phyloP scores from a whole-genome alignment of 768 basidiomycete species.

The Tylopilus rubrobrunneus region DNA sequence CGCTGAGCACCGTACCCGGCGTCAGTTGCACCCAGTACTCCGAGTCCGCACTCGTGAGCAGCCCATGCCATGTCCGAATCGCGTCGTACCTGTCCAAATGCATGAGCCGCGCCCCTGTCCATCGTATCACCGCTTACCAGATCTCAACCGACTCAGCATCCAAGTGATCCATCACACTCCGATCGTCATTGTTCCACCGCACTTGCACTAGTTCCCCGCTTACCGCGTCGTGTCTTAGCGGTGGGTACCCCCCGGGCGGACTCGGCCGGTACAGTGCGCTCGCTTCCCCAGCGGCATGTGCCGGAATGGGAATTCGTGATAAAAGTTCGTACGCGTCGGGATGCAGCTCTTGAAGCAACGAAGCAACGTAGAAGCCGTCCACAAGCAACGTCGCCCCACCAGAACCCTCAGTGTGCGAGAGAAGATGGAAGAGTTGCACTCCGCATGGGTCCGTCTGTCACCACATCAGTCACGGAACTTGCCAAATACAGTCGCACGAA shows the following conservation, averaged over 20 bases:
- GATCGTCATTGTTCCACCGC: constrained; percentile 93
- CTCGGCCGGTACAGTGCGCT: constrained; percentile 52
- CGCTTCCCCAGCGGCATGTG: constrained; percentile 86
- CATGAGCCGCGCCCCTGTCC: background rate
- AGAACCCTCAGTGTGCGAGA: constrained; percentile 74
- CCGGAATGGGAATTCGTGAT: constrained; percentile 62
- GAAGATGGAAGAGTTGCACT: constrained; percentile 93
- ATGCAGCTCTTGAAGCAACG: constrained; percentile 66
- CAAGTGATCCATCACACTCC: constrained; percentile 72
- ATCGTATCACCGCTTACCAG: constrained; percentile 45
- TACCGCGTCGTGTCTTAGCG: constrained; percentile 60
- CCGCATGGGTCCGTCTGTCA: constrained; percentile 87
- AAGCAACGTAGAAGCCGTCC: constrained; percentile 92
- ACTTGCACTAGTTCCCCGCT: constrained; percentile 69
- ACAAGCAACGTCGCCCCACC: constrained; percentile 92
- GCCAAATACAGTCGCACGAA: constrained; percentile 11
- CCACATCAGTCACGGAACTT: constrained; percentile 11
- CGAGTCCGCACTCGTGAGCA: constrained; percentile 74
- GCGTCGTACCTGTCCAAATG: constrained; percentile 64
- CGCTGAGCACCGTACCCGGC: constrained; percentile 86
- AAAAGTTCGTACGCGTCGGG: constrained; percentile 70
- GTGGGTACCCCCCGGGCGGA: constrained; percentile 62
- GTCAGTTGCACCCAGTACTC: constrained; percentile 91
- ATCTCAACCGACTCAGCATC: constrained; percentile 59
- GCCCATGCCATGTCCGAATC: constrained; percentile 70